Conservation (phyloP, 83 land plant species). For the Picea abies region DNA sequence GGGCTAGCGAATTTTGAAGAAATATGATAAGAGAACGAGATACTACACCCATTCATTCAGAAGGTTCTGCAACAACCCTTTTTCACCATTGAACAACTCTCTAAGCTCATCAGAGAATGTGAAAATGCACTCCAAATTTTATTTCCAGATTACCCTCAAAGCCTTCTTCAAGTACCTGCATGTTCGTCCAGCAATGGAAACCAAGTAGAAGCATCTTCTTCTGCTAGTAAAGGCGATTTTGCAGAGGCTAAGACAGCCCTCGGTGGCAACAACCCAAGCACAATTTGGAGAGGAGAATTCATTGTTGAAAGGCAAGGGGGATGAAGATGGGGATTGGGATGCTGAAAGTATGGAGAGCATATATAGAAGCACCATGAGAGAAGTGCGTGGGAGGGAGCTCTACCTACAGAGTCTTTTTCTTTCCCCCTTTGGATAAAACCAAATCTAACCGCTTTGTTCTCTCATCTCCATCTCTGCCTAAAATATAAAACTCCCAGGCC, state of each 20-base stretch:
- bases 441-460: not conserved
- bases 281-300: not conserved
- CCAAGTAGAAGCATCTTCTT: too few species aligned
- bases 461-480: not conserved
- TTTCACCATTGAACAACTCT: conserved; percentile 64
- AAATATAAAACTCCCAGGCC: not conserved
- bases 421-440: conserved; percentile 42
- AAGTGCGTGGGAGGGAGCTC: conserved; percentile 60
- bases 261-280: not conserved
- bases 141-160: conserved; percentile 25
- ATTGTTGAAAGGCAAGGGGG: not conserved
- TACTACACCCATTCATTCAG: conserved; percentile 64
- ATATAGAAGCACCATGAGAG: conserved; percentile 49
- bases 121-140: conserved; percentile 45
- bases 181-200: too few species aligned
- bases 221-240: too few species aligned
- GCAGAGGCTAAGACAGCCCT: not conserved
- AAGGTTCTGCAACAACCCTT: conserved; percentile 74
- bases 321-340: conserved; percentile 10
- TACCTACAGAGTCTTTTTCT: conserved; percentile 47
- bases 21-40: conserved; percentile 77
- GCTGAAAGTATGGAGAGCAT: conserved; percentile 34
- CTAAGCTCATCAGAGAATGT: conserved; percentile 64
- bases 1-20: conserved; percentile 78
- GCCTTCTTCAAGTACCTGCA: not conserved